Evolutionary conservation across 2,329 filamentous ascomycete species (phyloP).

Genomic region (Cordyceps cateniannulata): DNA sequence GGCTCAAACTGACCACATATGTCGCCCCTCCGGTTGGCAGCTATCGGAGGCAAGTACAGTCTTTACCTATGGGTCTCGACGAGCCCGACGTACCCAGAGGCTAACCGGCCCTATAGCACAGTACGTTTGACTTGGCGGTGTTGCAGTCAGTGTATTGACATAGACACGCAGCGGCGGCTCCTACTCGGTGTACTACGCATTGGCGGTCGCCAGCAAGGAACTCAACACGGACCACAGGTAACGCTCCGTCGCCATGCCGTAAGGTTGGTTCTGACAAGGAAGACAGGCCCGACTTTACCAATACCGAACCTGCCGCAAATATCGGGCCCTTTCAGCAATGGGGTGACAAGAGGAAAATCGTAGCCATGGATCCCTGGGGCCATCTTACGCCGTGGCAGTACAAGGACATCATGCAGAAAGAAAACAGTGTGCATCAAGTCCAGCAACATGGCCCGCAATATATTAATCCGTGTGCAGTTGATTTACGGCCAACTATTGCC

Average conservation of each 20-base stretch:
- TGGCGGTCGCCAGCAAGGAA: conserved; percentile 87
- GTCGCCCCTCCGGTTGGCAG: conserved; percentile 24
- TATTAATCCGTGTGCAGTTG: conserved; percentile 41
- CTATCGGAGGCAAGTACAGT: conserved; percentile 47
- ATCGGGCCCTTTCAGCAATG: conserved; percentile 89
- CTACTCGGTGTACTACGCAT: conserved; percentile 91
- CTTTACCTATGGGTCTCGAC: not conserved
- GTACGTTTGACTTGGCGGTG: conserved; percentile 21
- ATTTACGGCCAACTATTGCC: conserved; percentile 85
- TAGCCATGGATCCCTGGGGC: conserved; percentile 93
- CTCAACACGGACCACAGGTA: conserved; percentile 72
- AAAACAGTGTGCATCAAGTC: conserved; percentile 47
- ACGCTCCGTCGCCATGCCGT: conserved; percentile 12
- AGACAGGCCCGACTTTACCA: conserved; percentile 50
- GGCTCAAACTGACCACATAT: conserved; percentile 1
- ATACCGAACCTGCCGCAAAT: conserved; percentile 85
- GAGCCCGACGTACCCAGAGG: too few relatives aligned
- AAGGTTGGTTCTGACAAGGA: not conserved
- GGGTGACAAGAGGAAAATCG: conserved; percentile 87
- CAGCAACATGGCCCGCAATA: not conserved
- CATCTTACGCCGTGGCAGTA: conserved; percentile 82
- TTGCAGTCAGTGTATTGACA: conserved; percentile 7
- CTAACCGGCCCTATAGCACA: conserved; percentile 25
- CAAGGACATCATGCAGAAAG: conserved; percentile 68
- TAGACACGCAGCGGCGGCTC: conserved; percentile 61